Evolutionary conservation across 106 monocot species (phyloP), one percentile per base, ranked within the genome.

Genomic region (Dioscorea dumetorum): DNA sequence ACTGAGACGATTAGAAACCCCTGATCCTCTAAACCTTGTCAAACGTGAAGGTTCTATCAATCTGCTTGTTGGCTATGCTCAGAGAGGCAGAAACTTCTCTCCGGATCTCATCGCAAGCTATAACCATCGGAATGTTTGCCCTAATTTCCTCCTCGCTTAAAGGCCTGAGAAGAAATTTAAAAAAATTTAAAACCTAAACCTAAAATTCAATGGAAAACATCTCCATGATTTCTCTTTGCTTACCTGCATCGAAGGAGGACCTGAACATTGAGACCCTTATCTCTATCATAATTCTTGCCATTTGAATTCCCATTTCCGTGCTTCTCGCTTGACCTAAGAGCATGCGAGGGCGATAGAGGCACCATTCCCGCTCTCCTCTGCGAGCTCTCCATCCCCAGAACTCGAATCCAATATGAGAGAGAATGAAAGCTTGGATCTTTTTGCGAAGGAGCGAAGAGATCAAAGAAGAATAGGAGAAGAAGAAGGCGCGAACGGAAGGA

Each of bases 261-360:
- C 66, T 83, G 83, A 67, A 83, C 79, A 66, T 87, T 87, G 28
- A 87, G 80, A 28, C 87, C 87, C 70, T 76, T 81, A 0, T 84
- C 83, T 58, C 63, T 83, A 57, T 83, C 74, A 51, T 67, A 7
- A 34, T 34, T 22, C 63, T 64, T 76, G 63, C 34, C 58, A 56
- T 22, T 69, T 28, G 74, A 70, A 50, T 54, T 60, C 66, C 60
- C 74, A 20, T 61, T 79, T 48, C 49, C 73, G 18, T 18, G 4
- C 69, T 54, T 88, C n/a, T 88, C 81, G 32, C 14, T 73, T 15
- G 84, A 84, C 48, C 81, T 61, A 22, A 81, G 81, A 1, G 81
- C 84, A 4, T 71, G 78, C 12, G 77, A 77, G 5, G 80, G 83
- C 13, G 81, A 78, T 21, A 81, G 34, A 22, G 81, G 59, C 11